Evolutionary conservation across 1,284 basidiomycete genomes (phyloP).

Genomic region (Ganoderma meredithae): DNA sequence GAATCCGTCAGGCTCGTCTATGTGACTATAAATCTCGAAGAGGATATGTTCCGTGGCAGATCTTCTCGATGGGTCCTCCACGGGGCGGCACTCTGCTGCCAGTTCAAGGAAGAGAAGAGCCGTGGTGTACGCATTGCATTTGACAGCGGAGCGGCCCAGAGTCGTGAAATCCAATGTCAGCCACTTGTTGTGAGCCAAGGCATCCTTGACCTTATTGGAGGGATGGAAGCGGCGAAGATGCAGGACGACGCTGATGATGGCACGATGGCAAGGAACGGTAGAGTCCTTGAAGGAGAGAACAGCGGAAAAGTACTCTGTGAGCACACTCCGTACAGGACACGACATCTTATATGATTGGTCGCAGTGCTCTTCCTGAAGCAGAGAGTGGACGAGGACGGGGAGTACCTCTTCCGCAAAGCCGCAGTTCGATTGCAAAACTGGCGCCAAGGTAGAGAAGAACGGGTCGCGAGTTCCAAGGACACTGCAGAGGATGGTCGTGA

Average conservation of each 20-base stretch:
- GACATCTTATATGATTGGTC: constrained; percentile 24
- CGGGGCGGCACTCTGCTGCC: constrained; percentile 58
- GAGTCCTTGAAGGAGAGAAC: constrained; percentile 57
- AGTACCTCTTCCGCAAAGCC: constrained; percentile 73
- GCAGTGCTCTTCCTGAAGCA: constrained; percentile 57
- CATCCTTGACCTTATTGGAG: constrained; percentile 49
- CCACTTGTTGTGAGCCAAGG: constrained; percentile 83
- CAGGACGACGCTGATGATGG: constrained; percentile 82
- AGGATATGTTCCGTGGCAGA: constrained; percentile 67
- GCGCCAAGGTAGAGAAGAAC: constrained; percentile 75
- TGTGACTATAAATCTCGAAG: constrained; percentile 92
- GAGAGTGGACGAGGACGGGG: constrained; percentile 78
- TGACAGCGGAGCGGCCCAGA: constrained; percentile 78
- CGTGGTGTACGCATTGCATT: constrained; percentile 87
- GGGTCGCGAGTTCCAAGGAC: constrained; percentile 58
- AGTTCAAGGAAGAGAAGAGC: constrained; percentile 92
- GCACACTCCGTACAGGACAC: constrained; percentile 38
- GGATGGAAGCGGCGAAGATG: constrained; percentile 78
- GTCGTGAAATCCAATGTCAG: constrained; percentile 79
- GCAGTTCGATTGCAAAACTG: constrained; percentile 62
- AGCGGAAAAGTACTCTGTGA: constrained; percentile 72
- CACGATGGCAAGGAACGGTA: constrained; percentile 58
- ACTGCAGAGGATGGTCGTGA: constrained; percentile 71
- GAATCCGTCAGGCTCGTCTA: constrained; percentile 98
- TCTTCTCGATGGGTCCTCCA: constrained; percentile 39